Conservation (phyloP, 768 basidiomycete genomes). For the Rhodotorula kratochvilovae region DNA sequence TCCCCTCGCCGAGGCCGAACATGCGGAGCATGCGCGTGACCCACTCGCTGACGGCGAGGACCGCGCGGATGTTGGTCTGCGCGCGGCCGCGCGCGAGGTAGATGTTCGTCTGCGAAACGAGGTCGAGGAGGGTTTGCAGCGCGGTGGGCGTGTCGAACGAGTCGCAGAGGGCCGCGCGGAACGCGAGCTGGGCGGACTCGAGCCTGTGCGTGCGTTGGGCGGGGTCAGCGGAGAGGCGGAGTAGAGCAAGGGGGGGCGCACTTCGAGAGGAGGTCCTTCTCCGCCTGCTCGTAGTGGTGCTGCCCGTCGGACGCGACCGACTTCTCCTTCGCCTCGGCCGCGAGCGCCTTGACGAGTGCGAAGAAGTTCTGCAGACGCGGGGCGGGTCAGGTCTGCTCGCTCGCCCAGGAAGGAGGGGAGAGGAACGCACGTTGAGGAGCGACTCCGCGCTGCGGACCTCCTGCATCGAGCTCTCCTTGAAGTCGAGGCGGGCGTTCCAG, state of each 20-base stretch:
- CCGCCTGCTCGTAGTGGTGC: constrained; percentile 53
- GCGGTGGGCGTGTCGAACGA: constrained; percentile 94
- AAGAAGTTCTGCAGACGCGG: constrained; percentile 76
- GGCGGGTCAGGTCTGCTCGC: neutral
- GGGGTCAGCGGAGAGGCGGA: neutral
- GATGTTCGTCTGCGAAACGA: constrained; percentile 78
- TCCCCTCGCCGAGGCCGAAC: constrained; percentile 54
- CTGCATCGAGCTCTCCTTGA: constrained; percentile 76
- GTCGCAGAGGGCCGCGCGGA: constrained; percentile 84
- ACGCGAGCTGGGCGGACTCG: constrained; percentile 65
- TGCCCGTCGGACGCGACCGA: constrained; percentile 46
- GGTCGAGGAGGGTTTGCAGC: constrained; percentile 66
- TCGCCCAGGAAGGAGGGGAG: neutral
- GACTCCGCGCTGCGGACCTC: constrained; percentile 82
- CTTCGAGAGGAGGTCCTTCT: constrained; percentile 65
- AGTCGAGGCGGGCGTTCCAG: constrained; percentile 92
- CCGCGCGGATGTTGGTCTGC: constrained; percentile 53
- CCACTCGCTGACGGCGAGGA: constrained; percentile 57
- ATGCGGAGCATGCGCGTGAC: constrained; percentile 54
- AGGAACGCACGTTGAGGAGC: constrained; percentile 66
- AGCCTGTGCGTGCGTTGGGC: constrained; percentile 53
- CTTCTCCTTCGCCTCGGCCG: constrained; percentile 54
- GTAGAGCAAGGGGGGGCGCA: constrained; percentile 47
- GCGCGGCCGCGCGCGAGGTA: constrained; percentile 59
- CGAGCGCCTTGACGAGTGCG: constrained; percentile 72